phyloP scores from a whole-genome alignment of 1,139 yeast genomes.

The Barnettozyma hawaiiensis region DNA sequence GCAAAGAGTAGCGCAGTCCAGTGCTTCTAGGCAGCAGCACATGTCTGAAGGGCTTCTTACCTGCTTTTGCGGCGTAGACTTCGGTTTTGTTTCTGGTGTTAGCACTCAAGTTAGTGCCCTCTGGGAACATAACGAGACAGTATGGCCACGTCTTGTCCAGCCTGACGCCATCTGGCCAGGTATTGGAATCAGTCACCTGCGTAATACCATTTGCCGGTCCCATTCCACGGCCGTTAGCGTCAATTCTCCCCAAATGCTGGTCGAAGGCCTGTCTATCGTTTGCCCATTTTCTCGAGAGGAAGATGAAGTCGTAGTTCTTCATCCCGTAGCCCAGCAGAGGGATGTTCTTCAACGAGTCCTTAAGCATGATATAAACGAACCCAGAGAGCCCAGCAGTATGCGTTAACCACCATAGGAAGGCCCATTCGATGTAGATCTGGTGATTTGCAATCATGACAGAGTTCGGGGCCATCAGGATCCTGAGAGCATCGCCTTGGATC shows the following conservation, averaged over 20 bases:
- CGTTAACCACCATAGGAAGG: slow-evolving; percentile 82
- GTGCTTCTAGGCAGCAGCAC: slow-evolving; percentile 75
- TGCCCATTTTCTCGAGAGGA: slow-evolving; percentile 81
- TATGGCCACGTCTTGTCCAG: slow-evolving; percentile 37
- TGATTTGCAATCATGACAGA: slow-evolving; percentile 77
- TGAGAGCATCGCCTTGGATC: slow-evolving; percentile 22
- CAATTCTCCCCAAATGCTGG: slow-evolving; percentile 48
- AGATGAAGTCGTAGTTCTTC: slow-evolving; percentile 73
- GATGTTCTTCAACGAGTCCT: slow-evolving; percentile 66
- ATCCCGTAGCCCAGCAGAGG: slow-evolving; percentile 89
- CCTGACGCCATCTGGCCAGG: slow-evolving; percentile 38
- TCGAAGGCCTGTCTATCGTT: slow-evolving; percentile 58
- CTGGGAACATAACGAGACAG: slow-evolving; percentile 74
- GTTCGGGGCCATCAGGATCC: slow-evolving; percentile 35
- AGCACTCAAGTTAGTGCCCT: slow-evolving; percentile 82
- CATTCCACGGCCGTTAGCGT: slow-evolving; percentile 39
- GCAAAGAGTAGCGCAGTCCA: slow-evolving; percentile 67
- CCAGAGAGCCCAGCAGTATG: slow-evolving; percentile 64
- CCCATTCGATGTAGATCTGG: slow-evolving; percentile 94
- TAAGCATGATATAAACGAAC: slow-evolving; percentile 64
- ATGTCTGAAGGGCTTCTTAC: slow-evolving; percentile 46
- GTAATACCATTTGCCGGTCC: slow-evolving; percentile 50
- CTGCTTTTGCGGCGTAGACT: slow-evolving; percentile 49
- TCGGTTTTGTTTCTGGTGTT: slow-evolving; percentile 56
- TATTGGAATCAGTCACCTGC: slow-evolving; percentile 16